These are phyloP conservation scores for Claviceps quebecensis DNA, from an alignment of 2,329 filamentous ascomycete genomes.

Conservation along the genomic window DNA sequence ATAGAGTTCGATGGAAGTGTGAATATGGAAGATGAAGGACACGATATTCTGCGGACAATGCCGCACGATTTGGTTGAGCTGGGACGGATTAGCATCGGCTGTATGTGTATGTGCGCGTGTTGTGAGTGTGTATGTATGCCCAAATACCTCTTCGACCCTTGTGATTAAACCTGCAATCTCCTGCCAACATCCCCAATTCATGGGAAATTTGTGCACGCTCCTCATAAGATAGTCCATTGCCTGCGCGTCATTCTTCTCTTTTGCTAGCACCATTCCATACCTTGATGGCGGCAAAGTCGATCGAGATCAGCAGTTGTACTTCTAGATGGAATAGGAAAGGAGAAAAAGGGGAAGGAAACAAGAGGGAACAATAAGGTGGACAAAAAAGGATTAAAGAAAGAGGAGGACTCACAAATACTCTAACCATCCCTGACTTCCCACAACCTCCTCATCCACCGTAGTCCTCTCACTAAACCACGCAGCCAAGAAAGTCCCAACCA, in stretches of 20 bases:
- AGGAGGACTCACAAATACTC: constrained; percentile 51
- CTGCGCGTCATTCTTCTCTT: constrained; percentile 75
- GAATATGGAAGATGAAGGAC: constrained; percentile 84
- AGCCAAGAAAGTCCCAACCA: constrained; percentile 62
- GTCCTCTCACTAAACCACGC: constrained; percentile 62
- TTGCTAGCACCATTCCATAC: constrained; percentile 81
- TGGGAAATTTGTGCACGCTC: constrained; percentile 79
- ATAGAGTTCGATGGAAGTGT: constrained; percentile 83
- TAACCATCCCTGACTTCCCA: constrained; percentile 75
- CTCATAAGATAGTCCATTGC: constrained; percentile 78
- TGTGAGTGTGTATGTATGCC: background rate
- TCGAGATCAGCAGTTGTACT: background rate
- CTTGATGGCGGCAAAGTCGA: constrained; percentile 16
- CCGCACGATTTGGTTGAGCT: constrained; percentile 59
- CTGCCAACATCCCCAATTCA: constrained; percentile 96
- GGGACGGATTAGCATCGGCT: background rate
- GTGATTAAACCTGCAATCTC: constrained; percentile 74
- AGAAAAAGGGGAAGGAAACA: background rate
- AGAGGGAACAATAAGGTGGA: background rate
- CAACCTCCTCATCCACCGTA: constrained; percentile 40
- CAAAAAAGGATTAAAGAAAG: background rate
- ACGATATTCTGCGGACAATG: constrained; percentile 81
- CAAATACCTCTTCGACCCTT: constrained; percentile 60
- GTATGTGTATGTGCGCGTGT: background rate
- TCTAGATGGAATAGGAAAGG: background rate